Conservation (phyloP, 2,329 filamentous ascomycete species). For the Colletotrichum tofieldiae region DNA sequence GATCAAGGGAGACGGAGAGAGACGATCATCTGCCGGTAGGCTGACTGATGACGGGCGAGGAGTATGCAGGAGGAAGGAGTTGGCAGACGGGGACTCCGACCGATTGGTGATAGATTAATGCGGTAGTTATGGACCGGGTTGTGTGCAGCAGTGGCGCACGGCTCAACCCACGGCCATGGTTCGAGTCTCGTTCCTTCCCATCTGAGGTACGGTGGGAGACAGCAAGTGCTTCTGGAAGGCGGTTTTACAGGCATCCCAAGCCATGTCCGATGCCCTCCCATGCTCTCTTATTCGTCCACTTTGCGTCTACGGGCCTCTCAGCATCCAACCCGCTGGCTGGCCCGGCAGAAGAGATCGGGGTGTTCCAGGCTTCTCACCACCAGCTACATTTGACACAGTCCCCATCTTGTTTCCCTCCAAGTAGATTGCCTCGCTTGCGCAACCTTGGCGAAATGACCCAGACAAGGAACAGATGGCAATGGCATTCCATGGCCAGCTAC, state of each 20-base stretch:
- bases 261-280: background rate
- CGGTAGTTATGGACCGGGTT: background rate
- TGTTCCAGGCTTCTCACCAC: background rate
- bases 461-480: conserved; percentile 22
- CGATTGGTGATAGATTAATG: conserved; percentile 1
- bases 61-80: conserved; percentile 23
- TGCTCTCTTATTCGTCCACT: background rate
- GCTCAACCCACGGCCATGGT: background rate
- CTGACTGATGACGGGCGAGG: conserved; percentile 6
- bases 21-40: background rate
- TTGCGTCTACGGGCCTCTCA: background rate
- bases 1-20: background rate
- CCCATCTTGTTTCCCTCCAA: conserved; percentile 16
- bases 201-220: background rate
- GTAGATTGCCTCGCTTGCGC: conserved; percentile 29
- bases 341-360: conserved; percentile 4
- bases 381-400: conserved; percentile 3
- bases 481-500: conserved; percentile 15
- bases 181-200: conserved; percentile 1
- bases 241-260: background rate
- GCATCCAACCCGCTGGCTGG: background rate
- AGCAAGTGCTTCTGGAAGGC: background rate
- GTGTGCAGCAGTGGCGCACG: background rate
- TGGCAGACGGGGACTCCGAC: conserved; percentile 28
- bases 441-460: conserved; percentile 24